phyloP scores from a whole-genome alignment of 2,329 filamentous ascomycete species.

The Curvularia hawaiiensis region DNA sequence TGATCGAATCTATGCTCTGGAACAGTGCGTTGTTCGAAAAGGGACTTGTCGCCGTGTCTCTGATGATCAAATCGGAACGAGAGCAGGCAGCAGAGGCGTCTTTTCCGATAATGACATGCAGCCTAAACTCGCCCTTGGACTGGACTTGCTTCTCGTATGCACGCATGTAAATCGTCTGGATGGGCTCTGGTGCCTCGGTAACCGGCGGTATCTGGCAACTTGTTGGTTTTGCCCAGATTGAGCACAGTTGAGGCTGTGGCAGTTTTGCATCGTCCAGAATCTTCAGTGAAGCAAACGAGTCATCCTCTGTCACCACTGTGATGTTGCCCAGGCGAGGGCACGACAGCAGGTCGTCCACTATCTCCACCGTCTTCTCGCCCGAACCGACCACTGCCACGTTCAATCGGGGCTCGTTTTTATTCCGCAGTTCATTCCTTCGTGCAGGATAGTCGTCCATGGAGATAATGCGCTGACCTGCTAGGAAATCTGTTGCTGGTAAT shows the following conservation, averaged over 20 bases:
- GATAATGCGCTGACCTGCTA: conserved; percentile 42
- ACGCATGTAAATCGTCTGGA: conserved; percentile 42
- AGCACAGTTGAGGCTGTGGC: conserved; percentile 40
- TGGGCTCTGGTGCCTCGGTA: conserved; percentile 34
- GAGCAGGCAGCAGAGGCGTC: conserved; percentile 33
- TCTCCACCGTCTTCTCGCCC: conserved; percentile 33
- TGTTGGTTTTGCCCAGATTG: conserved; percentile 43
- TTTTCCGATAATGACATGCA: conserved; percentile 36
- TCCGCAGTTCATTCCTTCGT: conserved; percentile 39
- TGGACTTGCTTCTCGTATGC: conserved; percentile 45
- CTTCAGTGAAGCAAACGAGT: conserved; percentile 36
- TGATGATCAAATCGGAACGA: conserved; percentile 38
- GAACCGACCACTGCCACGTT: conserved; percentile 42
- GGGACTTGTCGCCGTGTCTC: conserved; percentile 28
- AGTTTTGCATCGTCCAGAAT: conserved; percentile 33
- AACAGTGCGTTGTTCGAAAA: conserved; percentile 31
- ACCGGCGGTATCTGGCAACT: conserved; percentile 26
- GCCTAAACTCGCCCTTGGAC: conserved; percentile 38
- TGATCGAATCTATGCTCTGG: conserved; percentile 39
- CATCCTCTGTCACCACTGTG: conserved; percentile 43
- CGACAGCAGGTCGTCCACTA: conserved; percentile 41
- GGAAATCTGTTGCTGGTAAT: conserved; percentile 36
- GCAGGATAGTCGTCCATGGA: conserved; percentile 39
- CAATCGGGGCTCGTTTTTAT: conserved; percentile 33
- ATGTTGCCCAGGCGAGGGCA: conserved; percentile 44